Evolutionary conservation across 2,329 filamentous ascomycete genomes (phyloP).

Genomic region (Talaromyces funiculosus): DNA sequence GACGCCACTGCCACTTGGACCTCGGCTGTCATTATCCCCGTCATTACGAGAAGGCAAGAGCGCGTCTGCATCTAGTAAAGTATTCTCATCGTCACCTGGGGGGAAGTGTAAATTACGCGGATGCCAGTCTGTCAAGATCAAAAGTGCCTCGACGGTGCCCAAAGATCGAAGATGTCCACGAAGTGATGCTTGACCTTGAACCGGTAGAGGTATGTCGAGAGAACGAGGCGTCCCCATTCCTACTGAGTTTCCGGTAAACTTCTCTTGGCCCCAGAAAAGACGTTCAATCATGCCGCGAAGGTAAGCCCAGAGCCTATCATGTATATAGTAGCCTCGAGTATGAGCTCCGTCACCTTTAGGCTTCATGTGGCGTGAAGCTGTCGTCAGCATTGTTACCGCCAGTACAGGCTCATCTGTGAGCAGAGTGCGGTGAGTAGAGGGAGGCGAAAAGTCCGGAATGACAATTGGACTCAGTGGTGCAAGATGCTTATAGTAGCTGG

Average conservation of each 20-base stretch:
- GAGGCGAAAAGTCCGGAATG: slow-evolving; percentile 79
- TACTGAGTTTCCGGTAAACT: slow-evolving; percentile 69
- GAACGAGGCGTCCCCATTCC: slow-evolving; percentile 62
- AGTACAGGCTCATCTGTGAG: slow-evolving; percentile 89
- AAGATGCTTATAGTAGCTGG: slow-evolving; percentile 83
- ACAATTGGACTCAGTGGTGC: slow-evolving; percentile 91
- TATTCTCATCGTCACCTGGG: slow-evolving; percentile 60
- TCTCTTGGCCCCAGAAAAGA: slow-evolving; percentile 92
- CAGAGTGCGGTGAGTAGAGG: slow-evolving; percentile 71
- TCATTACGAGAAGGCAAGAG: slow-evolving; percentile 59
- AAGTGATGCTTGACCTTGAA: slow-evolving; percentile 44
- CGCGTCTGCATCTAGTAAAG: slow-evolving; percentile 63
- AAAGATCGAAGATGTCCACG: slow-evolving; percentile 80
- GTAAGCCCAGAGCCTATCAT: slow-evolving; percentile 93
- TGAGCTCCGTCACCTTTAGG: slow-evolving; percentile 73
- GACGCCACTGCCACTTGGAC: slow-evolving; percentile 51
- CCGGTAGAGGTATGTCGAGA: slow-evolving; percentile 56
- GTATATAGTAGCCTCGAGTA: slow-evolving; percentile 83
- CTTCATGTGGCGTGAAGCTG: slow-evolving; percentile 78
- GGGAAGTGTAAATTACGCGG: slow-evolving; percentile 92
- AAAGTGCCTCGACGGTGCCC: slow-evolving; percentile 87
- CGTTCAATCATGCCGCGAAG: slow-evolving; percentile 92
- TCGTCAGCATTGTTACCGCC: slow-evolving; percentile 83
- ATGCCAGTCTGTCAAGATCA: slow-evolving; percentile 96
- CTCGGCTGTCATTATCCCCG: slow-evolving; percentile 35